Base-by-base conservation (phyloP, 164 flowering plant species). In the Amborella trichopoda region DNA sequence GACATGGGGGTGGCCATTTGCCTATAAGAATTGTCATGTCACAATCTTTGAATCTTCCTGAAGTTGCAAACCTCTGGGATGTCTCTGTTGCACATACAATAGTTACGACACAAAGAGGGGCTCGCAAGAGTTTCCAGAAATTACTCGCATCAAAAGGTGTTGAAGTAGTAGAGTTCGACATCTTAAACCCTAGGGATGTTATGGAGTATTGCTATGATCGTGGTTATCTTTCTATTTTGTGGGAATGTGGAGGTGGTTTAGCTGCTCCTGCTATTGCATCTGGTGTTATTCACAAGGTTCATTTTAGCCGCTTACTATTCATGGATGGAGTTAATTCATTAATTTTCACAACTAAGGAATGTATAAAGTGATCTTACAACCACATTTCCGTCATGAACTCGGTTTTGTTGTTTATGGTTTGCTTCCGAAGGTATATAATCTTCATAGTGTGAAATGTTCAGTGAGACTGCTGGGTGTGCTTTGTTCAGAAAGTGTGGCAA, bases 221-320 rank as follows among this genome's bases (percentile, higher is more conserved):
- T 57, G 95, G 95, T 12, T 85, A 77, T 61, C 85, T 89, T 62
- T 78, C 90, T 25, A 62, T 82, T 59, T 63, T 89, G 54, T 88
- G 96, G 96, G 96, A 87, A 58, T 91, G 95, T 68, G 99, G 98
- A 52, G 98, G 98, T 44, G 58, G 82, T 40, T 59, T 91, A 45
- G 75, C 95, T 61, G 96, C 98, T n/a, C 69, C 96, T 61, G 96
- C 96, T 53, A 84, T 87, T 59, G 77, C 96, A 18, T 66, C 90
- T 48, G 82, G 96, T 56, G 73, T 81, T 40, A 68, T 75, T 54
- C 77, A 75, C 58, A 66, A 70, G 77, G 81, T 75, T 9, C 13
- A 13, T 39, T 36, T 17, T 13, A 13, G 40, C 8, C 34, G n/a
- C 11, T 16, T 11, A n/a, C n/a, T n/a, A n/a, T n/a, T n/a, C n/a